Percentiles rank a stretch among this genome's conserved stretches.
These are phyloP conservation scores for Glonium stellatum DNA, from an alignment of 495 filamentous ascomycete genomes.

Conservation along the genomic window DNA sequence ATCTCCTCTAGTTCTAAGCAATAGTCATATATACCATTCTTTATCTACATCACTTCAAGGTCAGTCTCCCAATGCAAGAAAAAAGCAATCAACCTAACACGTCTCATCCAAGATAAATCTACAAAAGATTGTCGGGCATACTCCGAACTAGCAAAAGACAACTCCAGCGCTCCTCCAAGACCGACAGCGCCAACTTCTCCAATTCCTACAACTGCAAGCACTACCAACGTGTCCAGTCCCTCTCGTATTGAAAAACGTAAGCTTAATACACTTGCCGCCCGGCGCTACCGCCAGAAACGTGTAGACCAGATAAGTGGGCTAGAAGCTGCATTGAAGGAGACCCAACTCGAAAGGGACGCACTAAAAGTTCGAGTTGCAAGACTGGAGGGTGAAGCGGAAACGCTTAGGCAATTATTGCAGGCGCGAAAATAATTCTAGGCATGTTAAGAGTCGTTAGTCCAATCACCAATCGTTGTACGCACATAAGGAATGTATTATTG, in stretches of 20 bases:
- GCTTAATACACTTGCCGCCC: slow-evolving; percentile 35
- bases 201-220: neutral
- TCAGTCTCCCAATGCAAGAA: neutral
- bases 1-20: neutral
- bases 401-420: slow-evolving; percentile 16
- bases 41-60: neutral
- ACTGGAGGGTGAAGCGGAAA: slow-evolving; percentile 28
- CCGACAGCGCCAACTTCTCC: neutral
- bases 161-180: neutral
- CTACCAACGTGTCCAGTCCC: neutral
- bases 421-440: neutral
- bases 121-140: neutral
- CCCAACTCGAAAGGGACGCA: slow-evolving; percentile 20
- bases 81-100: neutral
- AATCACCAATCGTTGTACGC: neutral
- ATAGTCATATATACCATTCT: neutral
- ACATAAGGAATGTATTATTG: no score
- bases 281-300: slow-evolving; percentile 35
- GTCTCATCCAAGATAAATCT: neutral
- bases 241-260: slow-evolving; percentile 28
- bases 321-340: slow-evolving; percentile 29
- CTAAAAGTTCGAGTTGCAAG: slow-evolving; percentile 22
- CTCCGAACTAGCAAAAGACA: neutral
- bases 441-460: neutral
- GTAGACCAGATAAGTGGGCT: slow-evolving; percentile 33